Evolutionary conservation across 805 yeast species (phyloP).

Genomic region (Candida nemodendra): DNA sequence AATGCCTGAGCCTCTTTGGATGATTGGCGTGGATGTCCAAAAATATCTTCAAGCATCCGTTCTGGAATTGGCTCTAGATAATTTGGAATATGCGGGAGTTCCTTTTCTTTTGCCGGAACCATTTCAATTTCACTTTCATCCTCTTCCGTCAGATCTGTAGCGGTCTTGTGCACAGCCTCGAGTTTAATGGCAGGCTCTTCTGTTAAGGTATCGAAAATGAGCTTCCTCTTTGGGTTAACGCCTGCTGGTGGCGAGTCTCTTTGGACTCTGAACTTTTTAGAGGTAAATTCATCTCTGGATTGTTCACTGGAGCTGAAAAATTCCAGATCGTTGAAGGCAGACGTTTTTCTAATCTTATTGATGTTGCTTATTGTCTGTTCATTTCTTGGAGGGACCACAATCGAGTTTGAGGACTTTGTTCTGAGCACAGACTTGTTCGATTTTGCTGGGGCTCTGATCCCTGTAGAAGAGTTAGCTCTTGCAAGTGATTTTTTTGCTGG

Average conservation of each 20-base stretch:
- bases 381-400: conserved; percentile 13
- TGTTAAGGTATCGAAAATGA: conserved; percentile 11
- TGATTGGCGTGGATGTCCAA: conserved; percentile 13
- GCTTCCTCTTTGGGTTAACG: conserved; percentile 19
- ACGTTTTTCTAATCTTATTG: conserved; percentile 24
- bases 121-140: conserved; percentile 47
- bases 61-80: conserved; percentile 41
- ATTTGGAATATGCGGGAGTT: conserved; percentile 43
- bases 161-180: conserved; percentile 8
- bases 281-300: conserved; percentile 12
- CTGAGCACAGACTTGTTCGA: conserved; percentile 21
- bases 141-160: conserved; percentile 13
- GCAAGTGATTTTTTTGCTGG: conserved; percentile 12
- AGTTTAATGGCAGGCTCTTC: conserved; percentile 7
- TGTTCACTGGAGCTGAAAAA: neutral
- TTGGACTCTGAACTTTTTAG: conserved; percentile 33
- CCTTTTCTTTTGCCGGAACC: conserved; percentile 40
- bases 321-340: conserved; percentile 9
- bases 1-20: conserved; percentile 9
- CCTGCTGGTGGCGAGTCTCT: conserved; percentile 28
- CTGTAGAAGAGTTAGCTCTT: conserved; percentile 13
- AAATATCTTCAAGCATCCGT: conserved; percentile 28
- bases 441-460: conserved; percentile 17
- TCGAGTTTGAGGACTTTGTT: conserved; percentile 27
- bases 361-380: conserved; percentile 11